Evolutionary conservation across 2,329 filamentous ascomycete species (phyloP).

Genomic region (Ploettnerulaceae sp.): DNA sequence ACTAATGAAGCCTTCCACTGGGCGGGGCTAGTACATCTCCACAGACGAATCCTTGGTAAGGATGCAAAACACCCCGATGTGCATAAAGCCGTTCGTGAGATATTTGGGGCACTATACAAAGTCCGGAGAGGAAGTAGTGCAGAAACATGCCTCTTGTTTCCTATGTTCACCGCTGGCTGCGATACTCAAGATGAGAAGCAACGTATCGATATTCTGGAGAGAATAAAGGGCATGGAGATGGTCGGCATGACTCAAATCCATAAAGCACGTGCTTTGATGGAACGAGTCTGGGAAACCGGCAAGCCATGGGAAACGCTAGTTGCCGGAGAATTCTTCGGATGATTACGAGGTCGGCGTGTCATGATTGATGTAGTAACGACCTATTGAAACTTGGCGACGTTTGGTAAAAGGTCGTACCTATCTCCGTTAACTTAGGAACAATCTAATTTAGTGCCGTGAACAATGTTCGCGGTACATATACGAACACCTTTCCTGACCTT

Average conservation of each 20-base stretch:
- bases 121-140: slow-evolving; percentile 64
- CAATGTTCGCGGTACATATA: no score
- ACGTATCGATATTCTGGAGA: slow-evolving; percentile 56
- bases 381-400: not conserved
- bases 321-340: slow-evolving; percentile 33
- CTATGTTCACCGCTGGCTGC: slow-evolving; percentile 78
- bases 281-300: slow-evolving; percentile 63
- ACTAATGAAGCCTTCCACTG: slow-evolving; percentile 77
- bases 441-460: no score
- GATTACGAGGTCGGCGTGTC: slow-evolving; percentile 3
- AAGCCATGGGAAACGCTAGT: slow-evolving; percentile 63
- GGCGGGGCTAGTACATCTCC: slow-evolving; percentile 70
- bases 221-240: slow-evolving; percentile 63
- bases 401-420: no score
- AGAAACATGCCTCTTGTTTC: slow-evolving; percentile 72
- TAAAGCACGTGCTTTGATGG: slow-evolving; percentile 59
- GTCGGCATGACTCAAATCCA: slow-evolving; percentile 72
- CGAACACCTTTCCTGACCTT: no score
- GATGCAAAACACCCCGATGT: slow-evolving; percentile 54
- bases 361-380: not conserved
- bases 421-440: not conserved
- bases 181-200: slow-evolving; percentile 56
- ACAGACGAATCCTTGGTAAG: slow-evolving; percentile 66
- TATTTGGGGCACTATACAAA: slow-evolving; percentile 56
- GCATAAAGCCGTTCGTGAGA: slow-evolving; percentile 55